phyloP scores from a whole-genome alignment of 2,329 filamentous ascomycete genomes.

The Metarhizium anisopliae region DNA sequence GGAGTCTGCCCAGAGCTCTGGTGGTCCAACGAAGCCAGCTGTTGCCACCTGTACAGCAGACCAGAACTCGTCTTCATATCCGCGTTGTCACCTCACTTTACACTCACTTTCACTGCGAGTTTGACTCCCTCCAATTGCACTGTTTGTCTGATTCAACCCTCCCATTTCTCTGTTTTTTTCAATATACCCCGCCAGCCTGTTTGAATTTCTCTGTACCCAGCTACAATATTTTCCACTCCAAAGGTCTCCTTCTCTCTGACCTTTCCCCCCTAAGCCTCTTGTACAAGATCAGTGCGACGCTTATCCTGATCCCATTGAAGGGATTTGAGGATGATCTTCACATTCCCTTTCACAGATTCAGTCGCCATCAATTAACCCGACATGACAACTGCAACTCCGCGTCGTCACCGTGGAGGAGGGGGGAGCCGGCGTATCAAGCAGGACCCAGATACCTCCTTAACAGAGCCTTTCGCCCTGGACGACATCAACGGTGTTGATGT shows the following conservation, averaged over 20 bases:
- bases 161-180: neutral
- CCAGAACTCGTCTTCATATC: neutral
- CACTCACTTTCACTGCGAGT: neutral
- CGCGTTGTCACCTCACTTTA: neutral
- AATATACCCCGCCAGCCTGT: neutral
- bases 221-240: too few species aligned
- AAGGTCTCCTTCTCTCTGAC: too few species aligned
- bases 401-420: neutral
- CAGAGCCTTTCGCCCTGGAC: neutral
- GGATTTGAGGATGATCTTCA: too few species aligned
- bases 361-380: neutral
- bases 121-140: neutral
- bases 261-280: too few species aligned
- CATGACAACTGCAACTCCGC: neutral
- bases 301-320: too few species aligned
- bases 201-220: neutral
- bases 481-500: neutral
- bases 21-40: too few species aligned
- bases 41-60: too few species aligned
- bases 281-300: too few species aligned
- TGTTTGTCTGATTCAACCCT: neutral
- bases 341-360: neutral
- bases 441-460: conserved; percentile 14
- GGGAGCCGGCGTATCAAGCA: conserved; percentile 12
- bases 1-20: conserved; percentile 4